Base-by-base conservation (phyloP, 1,284 basidiomycete species). In the Mycena citricolor region DNA sequence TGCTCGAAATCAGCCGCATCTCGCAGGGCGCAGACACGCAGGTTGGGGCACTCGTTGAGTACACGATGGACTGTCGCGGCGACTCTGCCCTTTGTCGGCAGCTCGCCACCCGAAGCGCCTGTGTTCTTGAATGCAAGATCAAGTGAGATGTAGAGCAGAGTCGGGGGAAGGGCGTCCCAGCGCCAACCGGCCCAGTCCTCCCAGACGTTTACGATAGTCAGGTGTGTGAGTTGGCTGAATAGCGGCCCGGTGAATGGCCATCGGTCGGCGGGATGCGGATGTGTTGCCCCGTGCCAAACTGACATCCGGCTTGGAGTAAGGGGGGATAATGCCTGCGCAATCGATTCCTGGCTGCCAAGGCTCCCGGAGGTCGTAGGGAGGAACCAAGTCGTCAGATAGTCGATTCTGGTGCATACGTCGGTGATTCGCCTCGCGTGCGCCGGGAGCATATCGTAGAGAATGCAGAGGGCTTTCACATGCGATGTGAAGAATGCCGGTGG, bases 321-420 rank as follows among this genome's bases (percentile, higher is more conserved):
- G 13, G 49, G 40, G 5, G 21, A 2, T 24, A 13, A 13, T 25
- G 26, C 6, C 3, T 19, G 10, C n/a, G n/a, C n/a, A n/a, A n/a
- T n/a, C n/a, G n/a, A n/a, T n/a, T n/a, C n/a, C n/a, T n/a, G n/a
- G n/a, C n/a, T n/a, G n/a, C n/a, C n/a, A n/a, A n/a, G n/a, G 17
- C 21, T 20, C 5, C 23, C 11, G 29, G 8, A 25, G 5, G 35
- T 14, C 8, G 41, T 11, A n/a, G 55, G 46, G 5, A 63, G 52
- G n/a, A 55, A 58, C 56, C 58, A 62, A 32, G 61, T 57, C 2
- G 61, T 63, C 6, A 64, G 40, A 33, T 45, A 56, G 5, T 48
- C 45, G 12, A 63, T 54, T 1, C 60, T 59, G 31, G 32, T 47
- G 42, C 62, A 64, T 25, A 48, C 50, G n/a, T 49, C 47, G 11